Evolutionary conservation across 768 basidiomycete species (phyloP), one percentile per base, ranked within the genome.

Genomic region (Boletus pseudo-olivaceus): DNA sequence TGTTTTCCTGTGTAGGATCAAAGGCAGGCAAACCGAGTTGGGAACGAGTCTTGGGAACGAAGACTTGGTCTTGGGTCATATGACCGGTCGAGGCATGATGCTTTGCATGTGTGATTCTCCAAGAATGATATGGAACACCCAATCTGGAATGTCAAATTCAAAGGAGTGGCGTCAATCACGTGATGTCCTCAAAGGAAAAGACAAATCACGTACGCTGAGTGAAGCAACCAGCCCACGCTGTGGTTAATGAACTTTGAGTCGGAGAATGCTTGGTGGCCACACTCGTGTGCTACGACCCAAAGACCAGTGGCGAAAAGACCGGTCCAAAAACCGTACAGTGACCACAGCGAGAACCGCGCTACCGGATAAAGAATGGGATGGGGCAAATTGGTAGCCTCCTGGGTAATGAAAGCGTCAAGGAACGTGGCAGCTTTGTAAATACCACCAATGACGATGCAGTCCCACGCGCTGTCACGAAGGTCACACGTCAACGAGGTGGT

Each of bases 201-300:
- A 58, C 4, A 49, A 53, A 55, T 42, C 35, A 67, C 87, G 58
- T 67, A 92, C 91, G 80, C 82, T 42, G 93, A 96, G 72, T 98
- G 96, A 32, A 98, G 78, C 56, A 96, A 66, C 88, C 90, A 96
- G 11, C 96, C 96, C 53, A 94, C 90, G 42, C 83, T 73, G 78
- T 98, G 91, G 78, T 98, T 98, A 73, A 97, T 79, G 30, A 77
- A 69, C 76, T 95, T 96, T 49, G 87, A 94, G 60, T 93, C 86
- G 1, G 94, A 98, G 78, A 93, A 99, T 0, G 91, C 90, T 71
- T 96, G 93, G 71, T 99, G 96, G 30, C 96, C 96, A 62, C 92
- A 94, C 73, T 98, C 94, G 67, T 96, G 93, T 43, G 87, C 94
- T 55, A 96, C 76, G 59, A 94, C 88, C 96, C 96, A 98, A 48